Base-by-base conservation (phyloP, 176 grass and related monocot genomes). In the Oryza meridionalis region DNA sequence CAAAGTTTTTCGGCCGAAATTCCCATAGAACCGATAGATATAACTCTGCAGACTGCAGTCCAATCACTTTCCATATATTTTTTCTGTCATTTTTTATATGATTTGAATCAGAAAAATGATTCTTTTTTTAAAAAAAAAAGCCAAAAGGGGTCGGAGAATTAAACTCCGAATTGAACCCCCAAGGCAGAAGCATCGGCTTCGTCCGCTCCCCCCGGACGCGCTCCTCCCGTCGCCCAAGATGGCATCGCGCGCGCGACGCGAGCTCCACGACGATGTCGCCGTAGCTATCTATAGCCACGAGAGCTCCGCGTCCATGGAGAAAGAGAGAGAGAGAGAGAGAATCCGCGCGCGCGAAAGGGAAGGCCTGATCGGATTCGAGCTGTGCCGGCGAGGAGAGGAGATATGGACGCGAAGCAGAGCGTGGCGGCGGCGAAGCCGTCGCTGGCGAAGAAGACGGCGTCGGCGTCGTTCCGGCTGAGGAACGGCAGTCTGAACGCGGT, bases 401-500 rank as follows among this genome's bases (percentile, higher is more conserved):
- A 71, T 72, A 71, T 72, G 84, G 80, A 32, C 4, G 12, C n/a
- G 2, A 17, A 43, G 17, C 68, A 55, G 46, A 68, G 15, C 43
- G 42, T 68, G 32, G 75, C 75, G 46, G 46, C 13, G 46, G 13
- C 46, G 55, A 66, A 65, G 59, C 69, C 53, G 69, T 62, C 69
- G 50, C 17, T 47, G 15, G 5, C 31, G 4, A 38, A 14, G 32
- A 11, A 25, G 11, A 50, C 32, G 13, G 80, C 75, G 3, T 78
- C 61, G 53, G 58, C 81, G 40, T 88, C 81, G 9, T 84, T 88
- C 81, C 81, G 86, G 3, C 86, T 88, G 43, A 81, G 86, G 4
- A 88, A 76, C 45, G 67, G 70, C 42, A 88, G 86, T 75, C 81
- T 88, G n/a, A 88, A 88, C 81, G 29, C 61, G 27, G 44, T 88